A percentile compares a stretch with the other conserved stretches of the same genome.
Conservation (phyloP, 768 basidiomycete species). For the button mushroom (Agaricus bisporus) region DNA sequence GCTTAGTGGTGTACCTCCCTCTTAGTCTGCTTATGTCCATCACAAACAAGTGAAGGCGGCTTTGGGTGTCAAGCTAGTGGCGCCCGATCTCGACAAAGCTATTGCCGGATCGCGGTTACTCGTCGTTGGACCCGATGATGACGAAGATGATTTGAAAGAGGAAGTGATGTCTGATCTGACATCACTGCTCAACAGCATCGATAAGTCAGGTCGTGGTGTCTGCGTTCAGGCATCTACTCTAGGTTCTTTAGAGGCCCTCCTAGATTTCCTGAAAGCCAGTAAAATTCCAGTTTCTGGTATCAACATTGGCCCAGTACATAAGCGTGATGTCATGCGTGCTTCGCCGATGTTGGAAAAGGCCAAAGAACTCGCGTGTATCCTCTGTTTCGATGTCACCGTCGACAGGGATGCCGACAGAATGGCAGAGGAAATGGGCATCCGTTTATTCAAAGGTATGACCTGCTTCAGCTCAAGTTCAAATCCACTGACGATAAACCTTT, state of each 20-base stretch:
- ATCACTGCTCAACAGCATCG: constrained; percentile 80
- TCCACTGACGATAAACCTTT: background rate
- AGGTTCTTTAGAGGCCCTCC: constrained; percentile 91
- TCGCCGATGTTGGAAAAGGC: constrained; percentile 95
- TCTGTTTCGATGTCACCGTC: constrained; percentile 93
- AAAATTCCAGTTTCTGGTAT: constrained; percentile 98
- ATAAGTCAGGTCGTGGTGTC: constrained; percentile 94
- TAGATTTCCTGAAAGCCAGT: constrained; percentile 91
- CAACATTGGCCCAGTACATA: constrained; percentile 96
- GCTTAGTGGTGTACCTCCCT: constrained; percentile 12
- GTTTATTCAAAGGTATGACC: constrained; percentile 79
- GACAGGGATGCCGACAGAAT: constrained; percentile 90
- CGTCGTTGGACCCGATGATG: constrained; percentile 91
- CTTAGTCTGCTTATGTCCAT: constrained; percentile 90
- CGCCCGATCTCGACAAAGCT: constrained; percentile 94
- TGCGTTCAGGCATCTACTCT: constrained; percentile 97
- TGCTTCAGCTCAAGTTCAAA: background rate
- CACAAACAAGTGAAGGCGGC: constrained; percentile 97
- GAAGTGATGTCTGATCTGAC: constrained; percentile 97
- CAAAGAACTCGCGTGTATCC: constrained; percentile 89
- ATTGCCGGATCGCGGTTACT: constrained; percentile 95
- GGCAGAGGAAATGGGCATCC: constrained; percentile 92
- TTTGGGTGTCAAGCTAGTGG: constrained; percentile 91
- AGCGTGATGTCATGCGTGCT: constrained; percentile 89
- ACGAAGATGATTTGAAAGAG: constrained; percentile 90